These are phyloP conservation scores for Trametes sp. DNA, from an alignment of 1,284 basidiomycete genomes.

Conservation along the genomic window DNA sequence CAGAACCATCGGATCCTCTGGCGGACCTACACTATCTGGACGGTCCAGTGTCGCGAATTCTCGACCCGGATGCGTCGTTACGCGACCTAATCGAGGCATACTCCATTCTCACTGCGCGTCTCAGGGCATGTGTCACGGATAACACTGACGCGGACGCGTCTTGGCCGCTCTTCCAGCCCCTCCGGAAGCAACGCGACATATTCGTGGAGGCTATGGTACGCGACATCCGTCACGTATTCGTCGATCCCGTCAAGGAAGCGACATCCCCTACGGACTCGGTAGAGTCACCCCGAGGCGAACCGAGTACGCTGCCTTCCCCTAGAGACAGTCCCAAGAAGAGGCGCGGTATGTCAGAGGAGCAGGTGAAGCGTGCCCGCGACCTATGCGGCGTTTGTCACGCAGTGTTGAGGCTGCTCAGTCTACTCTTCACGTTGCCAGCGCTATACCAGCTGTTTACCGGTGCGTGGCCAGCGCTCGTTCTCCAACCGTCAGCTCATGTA, in stretches of 20 bases:
- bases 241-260: slow-evolving; percentile 55
- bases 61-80: slow-evolving; percentile 54
- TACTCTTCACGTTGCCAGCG: slow-evolving; percentile 65
- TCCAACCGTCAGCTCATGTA: slow-evolving; percentile 12
- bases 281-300: slow-evolving; percentile 39
- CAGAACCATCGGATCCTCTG: slow-evolving; percentile 74
- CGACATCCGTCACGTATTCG: slow-evolving; percentile 68
- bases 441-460: slow-evolving; percentile 67
- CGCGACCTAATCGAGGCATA: slow-evolving; percentile 75
- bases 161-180: slow-evolving; percentile 74
- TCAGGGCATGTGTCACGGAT: slow-evolving; percentile 57
- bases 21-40: slow-evolving; percentile 67
- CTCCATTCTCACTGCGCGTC: slow-evolving; percentile 67
- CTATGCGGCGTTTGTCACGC: slow-evolving; percentile 73
- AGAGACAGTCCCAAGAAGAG: slow-evolving; percentile 61
- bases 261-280: slow-evolving; percentile 20
- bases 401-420: slow-evolving; percentile 67
- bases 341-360: slow-evolving; percentile 75
- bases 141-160: slow-evolving; percentile 62
- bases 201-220: slow-evolving; percentile 64
- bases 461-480: slow-evolving; percentile 43
- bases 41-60: slow-evolving; percentile 64
- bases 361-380: slow-evolving; percentile 79
- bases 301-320: slow-evolving; percentile 54
- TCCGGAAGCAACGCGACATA: slow-evolving; percentile 57